These are phyloP conservation scores for Triadica sebifera DNA, from an alignment of 345 rosid genomes.

Conservation along the genomic window DNA sequence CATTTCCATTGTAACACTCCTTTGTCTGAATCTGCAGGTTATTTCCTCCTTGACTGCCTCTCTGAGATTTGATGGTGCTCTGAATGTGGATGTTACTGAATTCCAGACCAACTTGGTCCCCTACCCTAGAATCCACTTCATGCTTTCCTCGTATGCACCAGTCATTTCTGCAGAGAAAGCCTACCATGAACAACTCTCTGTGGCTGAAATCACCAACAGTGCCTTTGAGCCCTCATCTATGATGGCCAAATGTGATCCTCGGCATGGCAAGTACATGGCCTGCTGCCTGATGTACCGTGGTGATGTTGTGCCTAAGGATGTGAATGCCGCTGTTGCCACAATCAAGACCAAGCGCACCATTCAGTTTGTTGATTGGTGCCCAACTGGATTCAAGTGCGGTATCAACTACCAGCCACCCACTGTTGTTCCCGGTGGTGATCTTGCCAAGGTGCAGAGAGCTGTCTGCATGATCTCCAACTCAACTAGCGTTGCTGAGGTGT, in stretches of 20 bases:
- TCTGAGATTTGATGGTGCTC: conserved; percentile 31
- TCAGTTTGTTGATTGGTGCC: conserved; percentile 36
- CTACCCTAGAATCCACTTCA: conserved; percentile 33
- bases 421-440: conserved; percentile 30
- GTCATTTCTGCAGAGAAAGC: conserved; percentile 34
- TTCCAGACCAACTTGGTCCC: conserved; percentile 34
- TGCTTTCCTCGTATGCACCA: conserved; percentile 34
- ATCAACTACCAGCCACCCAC: conserved; percentile 36
- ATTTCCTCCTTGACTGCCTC: conserved; percentile 32
- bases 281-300: conserved; percentile 34
- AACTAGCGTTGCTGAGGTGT: conserved; percentile 33
- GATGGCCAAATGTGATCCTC: conserved; percentile 35
- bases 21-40: conserved; percentile 10
- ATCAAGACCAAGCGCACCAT: conserved; percentile 32
- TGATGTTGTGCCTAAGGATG: conserved; percentile 31
- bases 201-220: conserved; percentile 30
- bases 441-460: conserved; percentile 33
- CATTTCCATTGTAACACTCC: no score
- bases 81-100: conserved; percentile 34
- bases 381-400: conserved; percentile 35
- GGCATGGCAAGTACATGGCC: conserved; percentile 34
- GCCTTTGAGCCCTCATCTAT: conserved; percentile 33
- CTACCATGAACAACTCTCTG: conserved; percentile 30
- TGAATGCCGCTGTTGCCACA: conserved; percentile 31
- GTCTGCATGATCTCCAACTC: conserved; percentile 35